phyloP scores from a whole-genome alignment of 169 alveolate species.

The Plasmodium cynomolgi region DNA sequence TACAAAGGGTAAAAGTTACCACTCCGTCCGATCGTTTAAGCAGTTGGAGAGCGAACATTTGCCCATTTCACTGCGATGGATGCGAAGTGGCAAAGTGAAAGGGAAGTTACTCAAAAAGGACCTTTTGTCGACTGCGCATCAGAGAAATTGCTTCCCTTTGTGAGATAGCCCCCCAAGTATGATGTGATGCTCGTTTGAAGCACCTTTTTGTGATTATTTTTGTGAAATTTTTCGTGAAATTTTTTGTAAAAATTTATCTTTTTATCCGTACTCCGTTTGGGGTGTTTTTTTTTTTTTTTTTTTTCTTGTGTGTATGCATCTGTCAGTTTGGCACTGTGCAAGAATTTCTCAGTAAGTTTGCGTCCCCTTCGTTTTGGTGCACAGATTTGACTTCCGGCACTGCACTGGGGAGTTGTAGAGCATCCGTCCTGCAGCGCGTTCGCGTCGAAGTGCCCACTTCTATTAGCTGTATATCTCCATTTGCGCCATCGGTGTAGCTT shows the following conservation, averaged over 20 bases:
- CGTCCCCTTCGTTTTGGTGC: background rate
- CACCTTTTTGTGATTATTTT: background rate
- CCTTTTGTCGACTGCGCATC: background rate
- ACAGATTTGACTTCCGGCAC: background rate
- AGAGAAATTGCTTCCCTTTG: background rate
- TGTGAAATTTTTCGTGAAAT: background rate
- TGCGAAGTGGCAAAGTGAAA: slow-evolving; percentile 1
- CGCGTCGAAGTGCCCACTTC: background rate
- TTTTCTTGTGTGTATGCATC: background rate
- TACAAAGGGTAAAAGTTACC: background rate
- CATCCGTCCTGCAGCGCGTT: background rate
- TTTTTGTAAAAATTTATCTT: background rate
- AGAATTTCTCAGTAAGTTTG: background rate
- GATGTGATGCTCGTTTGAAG: background rate
- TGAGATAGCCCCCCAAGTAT: background rate
- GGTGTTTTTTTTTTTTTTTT: background rate
- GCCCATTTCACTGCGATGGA: background rate
- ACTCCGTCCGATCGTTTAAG: background rate
- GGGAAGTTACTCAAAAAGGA: background rate
- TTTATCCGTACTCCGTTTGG: background rate
- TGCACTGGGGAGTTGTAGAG: background rate
- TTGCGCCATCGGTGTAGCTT: background rate
- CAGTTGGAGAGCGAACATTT: background rate
- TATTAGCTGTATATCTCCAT: background rate
- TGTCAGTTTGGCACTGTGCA: background rate